phyloP scores from a whole-genome alignment of 2,329 filamentous ascomycete species.

The Neophaeococcomyces mojaviensis region DNA sequence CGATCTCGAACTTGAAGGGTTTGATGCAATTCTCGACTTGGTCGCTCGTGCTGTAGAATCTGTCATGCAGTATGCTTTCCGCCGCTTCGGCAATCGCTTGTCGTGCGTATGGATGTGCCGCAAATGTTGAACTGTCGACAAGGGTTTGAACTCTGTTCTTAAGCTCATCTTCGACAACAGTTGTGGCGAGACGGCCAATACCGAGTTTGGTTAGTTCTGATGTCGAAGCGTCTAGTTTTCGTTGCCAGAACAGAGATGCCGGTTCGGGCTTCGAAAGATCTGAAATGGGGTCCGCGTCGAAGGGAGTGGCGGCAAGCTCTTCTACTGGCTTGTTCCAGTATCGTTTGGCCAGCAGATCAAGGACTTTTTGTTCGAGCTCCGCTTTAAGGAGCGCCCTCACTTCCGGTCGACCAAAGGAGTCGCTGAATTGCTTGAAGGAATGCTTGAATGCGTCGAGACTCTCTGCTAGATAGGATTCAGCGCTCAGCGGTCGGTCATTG shows the following conservation, averaged over 20 bases:
- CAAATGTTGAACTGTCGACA: constrained; percentile 73
- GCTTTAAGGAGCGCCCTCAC: constrained; percentile 84
- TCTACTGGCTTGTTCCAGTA: constrained; percentile 97
- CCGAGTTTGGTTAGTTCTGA: constrained; percentile 89
- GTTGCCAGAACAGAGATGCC: constrained; percentile 81
- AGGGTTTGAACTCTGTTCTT: constrained; percentile 76
- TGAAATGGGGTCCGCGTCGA: constrained; percentile 64
- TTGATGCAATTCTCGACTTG: constrained; percentile 99
- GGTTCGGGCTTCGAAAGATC: constrained; percentile 79
- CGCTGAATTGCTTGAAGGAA: constrained; percentile 88
- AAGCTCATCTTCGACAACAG: constrained; percentile 79
- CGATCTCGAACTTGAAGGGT: constrained; percentile 96
- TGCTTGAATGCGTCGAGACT: constrained; percentile 96
- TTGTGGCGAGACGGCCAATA: constrained; percentile 85
- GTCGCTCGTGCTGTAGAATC: constrained; percentile 94
- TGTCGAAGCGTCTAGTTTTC: constrained; percentile 86
- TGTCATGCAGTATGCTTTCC: constrained; percentile 80
- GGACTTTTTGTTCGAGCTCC: constrained; percentile 87
- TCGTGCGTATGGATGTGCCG: constrained; percentile 81
- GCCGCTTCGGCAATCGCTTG: constrained; percentile 90
- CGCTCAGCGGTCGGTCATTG: constrained; percentile 88
- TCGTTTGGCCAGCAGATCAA: constrained; percentile 83
- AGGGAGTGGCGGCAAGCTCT: constrained; percentile 61
- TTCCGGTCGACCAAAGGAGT: constrained; percentile 79
- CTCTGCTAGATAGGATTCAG: constrained; percentile 93